Conservation (phyloP, 2,329 filamentous ascomycete genomes). For the Pestalotiopsis sp. region DNA sequence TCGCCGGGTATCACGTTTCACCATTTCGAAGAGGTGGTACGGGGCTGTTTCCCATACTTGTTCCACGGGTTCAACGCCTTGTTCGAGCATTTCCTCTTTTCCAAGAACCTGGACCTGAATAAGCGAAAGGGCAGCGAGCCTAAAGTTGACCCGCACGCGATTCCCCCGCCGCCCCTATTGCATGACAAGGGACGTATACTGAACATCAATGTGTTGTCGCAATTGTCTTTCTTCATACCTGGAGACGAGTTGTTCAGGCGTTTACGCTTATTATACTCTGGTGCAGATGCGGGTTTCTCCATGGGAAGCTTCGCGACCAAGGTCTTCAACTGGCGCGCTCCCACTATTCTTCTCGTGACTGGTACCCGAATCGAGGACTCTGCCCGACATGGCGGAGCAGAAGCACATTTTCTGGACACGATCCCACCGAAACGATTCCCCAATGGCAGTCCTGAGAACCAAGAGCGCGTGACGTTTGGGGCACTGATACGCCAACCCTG, state of each 20-base stretch:
- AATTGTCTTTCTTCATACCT: constrained; percentile 74
- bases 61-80: constrained; percentile 69
- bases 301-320: constrained; percentile 76
- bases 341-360: constrained; percentile 70
- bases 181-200: constrained; percentile 62
- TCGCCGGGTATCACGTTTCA: constrained; percentile 63
- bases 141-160: constrained; percentile 6
- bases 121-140: constrained; percentile 43
- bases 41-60: constrained; percentile 63
- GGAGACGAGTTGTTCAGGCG: constrained; percentile 65
- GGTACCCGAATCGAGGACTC: constrained; percentile 60
- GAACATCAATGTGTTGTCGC: constrained; percentile 63
- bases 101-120: constrained; percentile 68
- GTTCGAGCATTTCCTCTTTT: constrained; percentile 77
- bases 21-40: constrained; percentile 62
- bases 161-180: constrained; percentile 43
- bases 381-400: constrained; percentile 48
- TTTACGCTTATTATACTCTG: constrained; percentile 69
- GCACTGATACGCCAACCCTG: constrained; percentile 68
- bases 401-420: constrained; percentile 59
- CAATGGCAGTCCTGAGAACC: constrained; percentile 42
- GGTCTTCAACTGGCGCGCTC: constrained; percentile 77
- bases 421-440: constrained; percentile 65
- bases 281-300: constrained; percentile 71
- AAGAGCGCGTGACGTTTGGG: constrained; percentile 63